Evolutionary conservation across 1,284 basidiomycete genomes (phyloP), one percentile per base, ranked within the genome.

Genomic region (Cutaneotrichosporon cutaneum): DNA sequence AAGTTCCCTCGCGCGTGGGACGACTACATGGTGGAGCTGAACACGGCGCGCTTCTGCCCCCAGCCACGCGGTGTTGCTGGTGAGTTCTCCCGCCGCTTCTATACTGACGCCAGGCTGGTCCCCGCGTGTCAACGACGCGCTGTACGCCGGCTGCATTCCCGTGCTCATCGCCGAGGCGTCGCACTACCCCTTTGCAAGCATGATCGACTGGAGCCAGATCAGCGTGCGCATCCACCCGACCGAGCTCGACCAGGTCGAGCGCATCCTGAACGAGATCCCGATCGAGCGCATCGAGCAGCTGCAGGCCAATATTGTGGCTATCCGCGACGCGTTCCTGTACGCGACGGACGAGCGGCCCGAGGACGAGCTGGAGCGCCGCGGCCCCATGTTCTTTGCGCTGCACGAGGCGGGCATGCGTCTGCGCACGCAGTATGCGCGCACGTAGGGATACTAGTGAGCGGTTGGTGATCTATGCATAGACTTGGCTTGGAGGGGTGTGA

Each of bases 111-210:
- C 58, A 73, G 77, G 78, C 58, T 79, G 81, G 81, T 79, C 81
- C 4, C 78, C 80, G 9, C 74, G 80, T n/a, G 73, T 77, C 4
- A 78, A 75, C 68, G 81, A 82, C 63, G 80, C 79, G n/a, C 79
- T 82, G 55, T 82, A 74, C 62, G 80, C 81, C 10, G 81, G 81
- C 45, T 82, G 81, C 69, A 82, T 82, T 48, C 81, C 81, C 13
- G 79, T 81, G 52, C 74, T 82, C 54, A 77, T 79, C 50, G 74
- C 77, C 61, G 81, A 82, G 64, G 77, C 76, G 11, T 72, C 77
- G 14, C 74, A 80, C 61, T 80, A 77, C 67, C 81, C 81, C n/a
- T 82, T 79, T 62, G 74, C 78, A 44, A 72, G 74, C 56, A 68
- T 80, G 54, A 68, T 82, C 56, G 81, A 82, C 67, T 82, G 81